Base-by-base conservation (phyloP, 1,139 yeast genomes). In the Suhomyces wounanorum region DNA sequence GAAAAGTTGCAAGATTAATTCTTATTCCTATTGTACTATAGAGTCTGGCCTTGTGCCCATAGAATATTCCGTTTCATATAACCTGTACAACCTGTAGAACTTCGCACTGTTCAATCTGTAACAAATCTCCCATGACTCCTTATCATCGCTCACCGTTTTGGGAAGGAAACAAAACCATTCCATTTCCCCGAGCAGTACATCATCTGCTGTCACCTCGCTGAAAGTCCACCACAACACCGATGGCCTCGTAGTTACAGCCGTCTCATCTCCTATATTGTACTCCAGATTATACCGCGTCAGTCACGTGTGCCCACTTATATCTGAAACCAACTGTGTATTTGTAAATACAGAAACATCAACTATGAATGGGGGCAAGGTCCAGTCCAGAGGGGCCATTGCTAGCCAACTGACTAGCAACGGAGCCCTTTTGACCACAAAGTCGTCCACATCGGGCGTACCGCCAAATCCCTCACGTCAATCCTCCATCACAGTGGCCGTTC, bases 401-500 rank as follows among this genome's bases (percentile, higher is more conserved):
- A 26, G 21, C 17, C 38, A 26, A 21, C n/a, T 18, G n/a, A 33
- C 11, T n/a, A 18, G 18, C 18, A 9, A 18, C 37, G 13, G 36
- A 13, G 33, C 18, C 4, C 3, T 23, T 14, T 8, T n/a, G 11
- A 11, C 23, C 13, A n/a, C 5, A 8, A 13, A 10, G 8, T 9
- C n/a, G n/a, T 13, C 41, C 41, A 23, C 38, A 11, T 13, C 44
- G 38, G 17, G 38, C 18, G 17, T 28, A 10, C 43, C 17, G 30
- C 16, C 17, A 16, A 31, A 31, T 25, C 11, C 53, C 6, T 10
- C 33, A 13, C 45, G 76, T 55, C 86, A 85, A 63, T 84, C 92
- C 3, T 85, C 94, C 1, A 86, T 87, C 46, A 77, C 84, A 11
- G 96, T 89, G 13, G 85, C 92, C 1, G 94, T 88, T 3, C 69